These are phyloP conservation scores for Heimioporus sp. DNA, from an alignment of 768 basidiomycete genomes.

Conservation along the genomic window DNA sequence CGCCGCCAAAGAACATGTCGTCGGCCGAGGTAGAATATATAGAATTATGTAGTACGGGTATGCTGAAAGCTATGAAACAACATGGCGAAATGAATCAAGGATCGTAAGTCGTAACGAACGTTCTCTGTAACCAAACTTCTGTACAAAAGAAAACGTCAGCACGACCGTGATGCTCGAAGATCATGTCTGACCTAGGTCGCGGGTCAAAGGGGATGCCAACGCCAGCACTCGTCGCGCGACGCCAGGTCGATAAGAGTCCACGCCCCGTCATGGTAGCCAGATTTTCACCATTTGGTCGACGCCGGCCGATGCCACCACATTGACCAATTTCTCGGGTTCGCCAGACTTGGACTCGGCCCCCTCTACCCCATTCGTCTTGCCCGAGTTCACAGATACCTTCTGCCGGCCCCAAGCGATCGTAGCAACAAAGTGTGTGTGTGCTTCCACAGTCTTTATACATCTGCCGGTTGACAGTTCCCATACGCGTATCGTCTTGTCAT, in stretches of 20 bases:
- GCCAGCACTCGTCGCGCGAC: constrained; percentile 10
- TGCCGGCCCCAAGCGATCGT: constrained; percentile 80
- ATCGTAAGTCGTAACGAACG: constrained; percentile 33
- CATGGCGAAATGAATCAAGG: constrained; percentile 21
- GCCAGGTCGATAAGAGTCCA: not conserved
- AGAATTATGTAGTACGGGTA: constrained; percentile 36
- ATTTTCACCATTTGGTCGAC: constrained; percentile 68
- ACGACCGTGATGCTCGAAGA: not conserved
- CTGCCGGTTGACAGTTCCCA: constrained; percentile 88
- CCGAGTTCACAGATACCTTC: constrained; percentile 39
- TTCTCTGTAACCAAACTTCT: constrained; percentile 8
- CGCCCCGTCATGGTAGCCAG: constrained; percentile 51
- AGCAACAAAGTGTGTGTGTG: constrained; percentile 82
- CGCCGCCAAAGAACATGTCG: constrained; percentile 8
- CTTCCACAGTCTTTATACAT: constrained; percentile 84
- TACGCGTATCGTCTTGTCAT: constrained; percentile 87
- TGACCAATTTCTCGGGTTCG: constrained; percentile 57
- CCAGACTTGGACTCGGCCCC: constrained; percentile 31
- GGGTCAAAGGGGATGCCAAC: constrained; percentile 11
- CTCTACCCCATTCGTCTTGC: constrained; percentile 37
- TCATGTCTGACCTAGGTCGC: constrained; percentile 16
- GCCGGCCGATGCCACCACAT: constrained; percentile 67
- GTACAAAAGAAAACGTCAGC: not conserved
- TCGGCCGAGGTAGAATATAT: constrained; percentile 20
- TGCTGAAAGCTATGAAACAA: constrained; percentile 25